Evolutionary conservation across 2,329 filamentous ascomycete species (phyloP), one percentile per base, ranked within the genome.

Genomic region (Fonsecaea erecta): DNA sequence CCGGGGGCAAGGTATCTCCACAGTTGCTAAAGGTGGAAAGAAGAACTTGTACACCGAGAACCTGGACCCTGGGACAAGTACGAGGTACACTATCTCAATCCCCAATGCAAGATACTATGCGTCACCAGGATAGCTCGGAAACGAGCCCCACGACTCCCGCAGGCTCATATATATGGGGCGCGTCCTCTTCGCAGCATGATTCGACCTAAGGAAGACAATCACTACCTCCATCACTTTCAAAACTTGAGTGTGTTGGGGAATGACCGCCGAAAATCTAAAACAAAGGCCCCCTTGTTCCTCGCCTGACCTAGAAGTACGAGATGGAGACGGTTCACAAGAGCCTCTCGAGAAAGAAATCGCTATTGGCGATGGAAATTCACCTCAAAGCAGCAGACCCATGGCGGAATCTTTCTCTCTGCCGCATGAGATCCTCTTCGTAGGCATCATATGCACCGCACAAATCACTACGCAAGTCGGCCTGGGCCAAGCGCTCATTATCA

Each of bases 381-480:
- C 14, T 11, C 32, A 64, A 24, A 35, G 18, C 18, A 28, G 55
- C 24, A 30, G 46, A 24, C 53, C 35, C 18, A 21, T 55, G 26
- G 55, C 58, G 16, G 51, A n/a, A 7, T 18, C 51, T 12, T 32
- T 67, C 8, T 60, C 66, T n/a, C 58, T 60, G 3, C 61, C 40
- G 16, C 60, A 16, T 26, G 77, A 79, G 63, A 62, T 74, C 52
- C 58, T 74, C 35, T 78, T 79, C 65, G 71, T 79, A 26, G 65
- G 71, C 5, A 66, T 75, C 12, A 72, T 77, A 24, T 78, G 77
- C 68, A 74, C 75, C 69, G 74, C 75, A 12, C 77, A 79, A 53
- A 75, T 79, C 68, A 77, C 82, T 66, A 83, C 81, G 34, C 80
- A 83, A 68, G 78, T 78, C 0, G 80, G 79, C n/a, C 77, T 86